Evolutionary conservation across 2,329 filamentous ascomycete species (phyloP), one percentile per base, ranked within the genome.

Genomic region (Ophiostoma montium): DNA sequence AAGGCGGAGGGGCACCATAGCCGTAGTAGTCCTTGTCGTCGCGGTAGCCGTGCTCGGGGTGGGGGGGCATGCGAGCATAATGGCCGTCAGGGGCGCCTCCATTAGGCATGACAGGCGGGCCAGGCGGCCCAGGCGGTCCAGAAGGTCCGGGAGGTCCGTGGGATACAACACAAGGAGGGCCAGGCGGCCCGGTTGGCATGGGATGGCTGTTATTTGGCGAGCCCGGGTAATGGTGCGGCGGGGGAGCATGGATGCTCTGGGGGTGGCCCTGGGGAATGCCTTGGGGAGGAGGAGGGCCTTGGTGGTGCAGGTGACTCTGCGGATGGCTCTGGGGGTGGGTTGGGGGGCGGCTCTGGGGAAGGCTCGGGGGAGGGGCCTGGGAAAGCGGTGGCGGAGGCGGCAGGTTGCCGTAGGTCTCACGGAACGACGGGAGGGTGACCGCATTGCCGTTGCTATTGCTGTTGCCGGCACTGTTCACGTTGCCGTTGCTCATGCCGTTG

Each of bases 111-210:
- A 18, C 52, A 7, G 59, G 56, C 35, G 61, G 61, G 5, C 62
- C 13, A 59, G 42, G 52, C 35, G 15, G 49, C 65, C 62, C 57
- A 61, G 36, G 69, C 66, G 39, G 70, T 68, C 49, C 74, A 16
- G 72, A 68, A 73, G 61, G 52, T 66, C 71, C 51, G 72, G 66
- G 50, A 65, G 62, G 46, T 66, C 59, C 38, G n/a, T 27, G 23
- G 23, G 23, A 27, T 4, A 27, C 23, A 27, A 47, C 69, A 67
- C 66, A 71, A 72, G 55, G 55, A 63, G 55, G 63, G 3, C 39
- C 39, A 11, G 39, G 23, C 8, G 39, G 39, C 1, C 39, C 39
- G 7, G 39, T 13, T 15, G 39, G 39, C 39, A 42, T 42, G 23
- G 39, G 39, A 11, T 57, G 51, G 58, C 57, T 53, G 57, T 48